Percentiles rank a stretch among this genome's conserved stretches.
These are phyloP conservation scores for Mycena haematopus DNA, from an alignment of 768 basidiomycete species.

Conservation along the genomic window DNA sequence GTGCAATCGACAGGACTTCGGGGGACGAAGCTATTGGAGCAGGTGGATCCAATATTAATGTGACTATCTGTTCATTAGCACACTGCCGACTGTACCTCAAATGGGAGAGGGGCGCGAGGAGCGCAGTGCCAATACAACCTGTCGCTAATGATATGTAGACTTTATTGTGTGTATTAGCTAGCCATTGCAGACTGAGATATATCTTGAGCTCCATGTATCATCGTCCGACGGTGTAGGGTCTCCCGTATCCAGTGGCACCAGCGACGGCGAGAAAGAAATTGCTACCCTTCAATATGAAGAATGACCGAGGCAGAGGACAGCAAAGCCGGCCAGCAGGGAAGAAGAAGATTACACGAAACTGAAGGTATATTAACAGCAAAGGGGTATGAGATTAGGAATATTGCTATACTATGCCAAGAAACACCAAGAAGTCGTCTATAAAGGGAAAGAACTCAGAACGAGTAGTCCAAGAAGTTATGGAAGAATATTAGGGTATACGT, in stretches of 20 bases:
- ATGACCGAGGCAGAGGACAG: slow-evolving; percentile 41
- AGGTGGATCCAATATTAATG: slow-evolving; percentile 85
- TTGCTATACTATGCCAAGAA: too few species aligned
- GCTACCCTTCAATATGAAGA: slow-evolving; percentile 27
- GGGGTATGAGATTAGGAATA: slow-evolving; percentile 83
- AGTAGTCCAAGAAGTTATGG: too few species aligned
- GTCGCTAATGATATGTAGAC: slow-evolving; percentile 54
- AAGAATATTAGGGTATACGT: too few species aligned
- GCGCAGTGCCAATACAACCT: slow-evolving; percentile 82
- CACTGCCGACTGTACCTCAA: slow-evolving; percentile 84
- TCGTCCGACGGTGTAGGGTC: too few species aligned
- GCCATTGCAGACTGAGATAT: slow-evolving; percentile 34
- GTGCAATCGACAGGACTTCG: slow-evolving; percentile 89
- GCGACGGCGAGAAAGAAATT: slow-evolving; percentile 34
- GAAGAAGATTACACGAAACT: too few species aligned
- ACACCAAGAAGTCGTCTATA: too few species aligned
- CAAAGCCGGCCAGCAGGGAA: slow-evolving; percentile 32
- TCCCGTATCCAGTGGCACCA: slow-evolving; percentile 37
- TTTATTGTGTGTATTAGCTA: slow-evolving; percentile 10
- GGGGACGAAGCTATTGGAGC: slow-evolving; percentile 86
- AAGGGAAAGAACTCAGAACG: too few species aligned
- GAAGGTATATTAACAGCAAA: too few species aligned
- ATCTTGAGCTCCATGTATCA: slow-evolving; percentile 32
- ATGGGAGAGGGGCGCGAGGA: slow-evolving; percentile 71
- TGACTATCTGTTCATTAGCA: slow-evolving; percentile 92